Base-by-base conservation (phyloP, 2,329 filamentous ascomycete species). In the Aspergillus niger region DNA sequence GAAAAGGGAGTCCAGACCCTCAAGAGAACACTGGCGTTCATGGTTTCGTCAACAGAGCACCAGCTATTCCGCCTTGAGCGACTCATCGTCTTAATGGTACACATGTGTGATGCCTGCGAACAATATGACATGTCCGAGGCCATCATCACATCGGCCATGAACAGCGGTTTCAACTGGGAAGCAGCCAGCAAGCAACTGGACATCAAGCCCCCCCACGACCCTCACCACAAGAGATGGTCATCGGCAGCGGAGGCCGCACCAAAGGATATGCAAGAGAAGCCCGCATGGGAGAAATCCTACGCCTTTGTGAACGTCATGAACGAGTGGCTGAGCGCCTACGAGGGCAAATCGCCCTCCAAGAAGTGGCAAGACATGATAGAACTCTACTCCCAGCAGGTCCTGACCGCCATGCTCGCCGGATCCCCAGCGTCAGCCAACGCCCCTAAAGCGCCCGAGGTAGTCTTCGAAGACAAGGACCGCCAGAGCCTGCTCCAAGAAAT, bases 1-100 rank as follows among this genome's bases (percentile, higher is more conserved):
- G 67, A 71, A 50, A 75, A 71, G 36, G 77, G 76, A 1, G 44
- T 69, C 0, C 67, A 69, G 8, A 68, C 70, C 5, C 61, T 79
- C 26, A 69, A 72, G 60, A 67, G 74, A 66, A 68, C 72, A 0
- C 58, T 77, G 17, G 71, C 74, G 13, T 79, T 70, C 55, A 69
- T 79, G 20, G 66, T 70, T 11, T 74, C 76, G 6, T 72, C 76
- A 36, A 73, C 72, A 5, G 66, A 69, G 26, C 73, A 73, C 49
- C 58, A 63, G 5, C 41, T 63, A 10, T 55, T 61, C 24, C 61
- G 65, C 20, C 67, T 77, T 22, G 72, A 77, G 38, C 69, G 76
- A 22, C 57, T 79, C 38, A 68, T 79, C 22, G 63, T 74, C 1
- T 69, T 74, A 38, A 79, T 79, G 77, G 70, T 77, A 6, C 67